Conservation (phyloP, 176 grass and related monocot species). For the Areca catechu region DNA sequence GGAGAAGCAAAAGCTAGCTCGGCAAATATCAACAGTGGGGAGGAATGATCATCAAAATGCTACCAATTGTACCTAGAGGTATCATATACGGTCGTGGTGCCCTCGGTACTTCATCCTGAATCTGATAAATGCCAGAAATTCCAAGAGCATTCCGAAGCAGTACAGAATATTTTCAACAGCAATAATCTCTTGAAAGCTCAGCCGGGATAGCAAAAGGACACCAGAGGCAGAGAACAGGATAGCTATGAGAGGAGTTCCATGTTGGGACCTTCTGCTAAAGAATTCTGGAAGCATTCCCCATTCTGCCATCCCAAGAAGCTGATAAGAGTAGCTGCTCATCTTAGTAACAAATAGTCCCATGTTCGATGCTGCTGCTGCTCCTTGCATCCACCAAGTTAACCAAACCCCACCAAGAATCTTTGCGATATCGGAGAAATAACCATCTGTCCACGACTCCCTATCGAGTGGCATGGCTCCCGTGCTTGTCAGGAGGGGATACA, state of each 20-base stretch:
- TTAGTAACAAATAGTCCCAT: conserved; percentile 87
- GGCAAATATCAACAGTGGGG: conserved; percentile 48
- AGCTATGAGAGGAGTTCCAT: conserved; percentile 60
- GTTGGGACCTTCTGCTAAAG: conserved; percentile 36
- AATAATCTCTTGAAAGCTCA: conserved; percentile 89
- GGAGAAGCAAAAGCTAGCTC: conserved; percentile 47
- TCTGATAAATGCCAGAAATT: conserved; percentile 86
- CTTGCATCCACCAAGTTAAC: conserved; percentile 63
- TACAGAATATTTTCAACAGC: conserved; percentile 78
- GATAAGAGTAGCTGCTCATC: conserved; percentile 88
- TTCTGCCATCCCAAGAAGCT: conserved; percentile 69
- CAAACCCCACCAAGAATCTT: conserved; percentile 59
- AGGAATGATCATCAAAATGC: conserved; percentile 59
- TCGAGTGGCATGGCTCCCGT: conserved; percentile 67
- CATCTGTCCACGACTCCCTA: conserved; percentile 60
- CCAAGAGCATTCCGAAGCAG: conserved; percentile 90
- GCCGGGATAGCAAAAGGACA: conserved; percentile 50
- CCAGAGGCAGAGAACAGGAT: conserved; percentile 77
- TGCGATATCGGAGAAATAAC: conserved; percentile 55
- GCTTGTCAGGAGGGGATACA: conserved; percentile 64
- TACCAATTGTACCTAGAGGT: conserved; percentile 50
- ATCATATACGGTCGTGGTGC: conserved; percentile 53
- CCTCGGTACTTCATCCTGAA: conserved; percentile 41
- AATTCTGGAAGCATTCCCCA: conserved; percentile 59
- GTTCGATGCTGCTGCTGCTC: conserved; percentile 66